A percentile compares a stretch with the other conserved stretches of the same genome.
Evolutionary conservation across 2,329 filamentous ascomycete species (phyloP).

Genomic region (Colletotrichum limetticola): DNA sequence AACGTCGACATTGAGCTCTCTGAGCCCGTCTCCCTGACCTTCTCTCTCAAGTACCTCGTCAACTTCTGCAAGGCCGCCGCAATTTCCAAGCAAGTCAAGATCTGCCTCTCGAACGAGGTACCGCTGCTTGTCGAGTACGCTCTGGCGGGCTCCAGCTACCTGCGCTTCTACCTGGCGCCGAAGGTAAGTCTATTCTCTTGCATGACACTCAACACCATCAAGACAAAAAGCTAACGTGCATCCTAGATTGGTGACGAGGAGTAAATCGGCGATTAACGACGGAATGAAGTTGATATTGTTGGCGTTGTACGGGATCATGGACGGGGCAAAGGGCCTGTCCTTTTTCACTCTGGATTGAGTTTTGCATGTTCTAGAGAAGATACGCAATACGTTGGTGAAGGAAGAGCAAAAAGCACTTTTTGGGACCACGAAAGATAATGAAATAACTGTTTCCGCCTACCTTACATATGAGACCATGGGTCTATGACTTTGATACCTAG

Average conservation of each 20-base stretch:
- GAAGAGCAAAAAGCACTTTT: constrained; percentile 29
- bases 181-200: constrained; percentile 73
- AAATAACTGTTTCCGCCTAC: constrained; percentile 29
- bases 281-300: constrained; percentile 25
- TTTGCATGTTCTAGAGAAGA: constrained; percentile 32
- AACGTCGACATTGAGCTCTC: constrained; percentile 90
- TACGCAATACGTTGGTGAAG: constrained; percentile 25
- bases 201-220: background rate
- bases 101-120: constrained; percentile 96
- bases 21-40: constrained; percentile 93
- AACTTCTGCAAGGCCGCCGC: constrained; percentile 99
- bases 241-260: constrained; percentile 53
- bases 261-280: constrained; percentile 38
- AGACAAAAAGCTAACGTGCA: constrained; percentile 8
- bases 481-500: background rate
- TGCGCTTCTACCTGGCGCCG: constrained; percentile 97
- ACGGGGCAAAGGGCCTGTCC: constrained; percentile 20
- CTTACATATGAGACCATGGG: background rate
- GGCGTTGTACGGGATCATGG: constrained; percentile 34
- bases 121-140: constrained; percentile 94
- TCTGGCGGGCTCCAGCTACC: constrained; percentile 82
- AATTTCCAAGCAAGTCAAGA: constrained; percentile 83
- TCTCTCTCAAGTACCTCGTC: constrained; percentile 98
- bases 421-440: constrained; percentile 33
- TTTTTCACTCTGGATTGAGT: constrained; percentile 34